phyloP scores from a whole-genome alignment of 306 rosid genomes.

The Prunus kanzakura region DNA sequence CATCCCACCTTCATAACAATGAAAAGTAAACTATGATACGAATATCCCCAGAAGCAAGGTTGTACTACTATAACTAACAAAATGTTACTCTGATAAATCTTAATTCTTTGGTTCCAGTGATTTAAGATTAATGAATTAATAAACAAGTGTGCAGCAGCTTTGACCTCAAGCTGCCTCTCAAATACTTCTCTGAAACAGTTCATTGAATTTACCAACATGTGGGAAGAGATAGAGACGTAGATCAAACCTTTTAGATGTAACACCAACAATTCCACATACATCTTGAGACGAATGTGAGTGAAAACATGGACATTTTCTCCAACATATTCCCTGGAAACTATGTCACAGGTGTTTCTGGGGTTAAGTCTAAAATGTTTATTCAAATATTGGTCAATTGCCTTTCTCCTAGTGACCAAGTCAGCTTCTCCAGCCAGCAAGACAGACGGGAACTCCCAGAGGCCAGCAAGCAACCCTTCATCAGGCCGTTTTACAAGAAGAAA shows the following conservation, averaged over 20 bases:
- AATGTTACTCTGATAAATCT: neutral
- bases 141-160: neutral
- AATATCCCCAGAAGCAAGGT: neutral
- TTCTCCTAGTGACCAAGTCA: conserved; percentile 42
- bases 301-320: conserved; percentile 89
- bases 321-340: conserved; percentile 61
- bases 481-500: conserved; percentile 88
- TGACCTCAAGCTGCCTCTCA: neutral
- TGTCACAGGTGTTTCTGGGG: conserved; percentile 38
- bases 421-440: conserved; percentile 61
- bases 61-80: neutral
- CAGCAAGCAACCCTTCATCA: conserved; percentile 88
- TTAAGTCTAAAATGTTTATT: conserved; percentile 47
- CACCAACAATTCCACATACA: conserved; percentile 68
- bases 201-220: neutral
- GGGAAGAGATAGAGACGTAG: neutral
- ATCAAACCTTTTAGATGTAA: conserved; percentile 57
- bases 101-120: neutral
- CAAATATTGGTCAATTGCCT: conserved; percentile 49
- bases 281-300: conserved; percentile 85
- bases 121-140: neutral
- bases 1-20: conserved; percentile 35
- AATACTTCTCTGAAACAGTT: neutral
- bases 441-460: conserved; percentile 98
- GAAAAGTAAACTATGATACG: conserved; percentile 11